These are phyloP conservation scores for Tylopilus felleus DNA, from an alignment of 768 basidiomycete genomes.

Conservation along the genomic window DNA sequence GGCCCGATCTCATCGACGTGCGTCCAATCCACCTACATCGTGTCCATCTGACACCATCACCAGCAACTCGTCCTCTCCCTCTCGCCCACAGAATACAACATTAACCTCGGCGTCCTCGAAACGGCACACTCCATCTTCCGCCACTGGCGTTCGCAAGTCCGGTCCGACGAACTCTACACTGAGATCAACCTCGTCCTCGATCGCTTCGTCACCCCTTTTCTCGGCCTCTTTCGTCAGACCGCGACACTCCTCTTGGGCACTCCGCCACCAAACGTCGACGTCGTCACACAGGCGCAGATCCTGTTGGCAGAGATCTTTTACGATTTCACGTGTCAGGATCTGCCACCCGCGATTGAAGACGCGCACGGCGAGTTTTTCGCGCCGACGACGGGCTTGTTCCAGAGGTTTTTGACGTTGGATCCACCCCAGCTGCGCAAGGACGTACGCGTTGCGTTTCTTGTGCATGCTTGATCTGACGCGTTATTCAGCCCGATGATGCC, in stretches of 20 bases:
- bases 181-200: slow-evolving; percentile 89
- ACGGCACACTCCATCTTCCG: slow-evolving; percentile 96
- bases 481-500: slow-evolving; percentile 66
- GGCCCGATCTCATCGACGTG: slow-evolving; percentile 90
- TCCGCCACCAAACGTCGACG: slow-evolving; percentile 39
- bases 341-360: slow-evolving; percentile 94
- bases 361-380: slow-evolving; percentile 80
- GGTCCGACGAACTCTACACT: slow-evolving; percentile 80
- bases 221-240: slow-evolving; percentile 75
- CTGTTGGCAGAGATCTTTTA: slow-evolving; percentile 85
- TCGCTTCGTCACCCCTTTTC: slow-evolving; percentile 81
- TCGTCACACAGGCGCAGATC: slow-evolving; percentile 71
- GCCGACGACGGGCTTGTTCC: slow-evolving; percentile 64
- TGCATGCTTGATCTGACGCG: slow-evolving; percentile 5
- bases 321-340: slow-evolving; percentile 92
- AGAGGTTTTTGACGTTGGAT: slow-evolving; percentile 80
- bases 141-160: slow-evolving; percentile 88
- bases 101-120: slow-evolving; percentile 88
- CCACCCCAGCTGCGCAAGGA: slow-evolving; percentile 64
- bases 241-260: slow-evolving; percentile 46
- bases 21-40: slow-evolving; percentile 32
- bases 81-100: slow-evolving; percentile 72
- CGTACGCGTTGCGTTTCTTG: slow-evolving; percentile 35
- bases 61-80: slow-evolving; percentile 89
- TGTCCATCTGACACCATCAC: slow-evolving; percentile 10